Evolutionary conservation across 139 green algal genomes (phyloP), one percentile per base, ranked within the genome.

Genomic region (Chlamydomonas applanata): DNA sequence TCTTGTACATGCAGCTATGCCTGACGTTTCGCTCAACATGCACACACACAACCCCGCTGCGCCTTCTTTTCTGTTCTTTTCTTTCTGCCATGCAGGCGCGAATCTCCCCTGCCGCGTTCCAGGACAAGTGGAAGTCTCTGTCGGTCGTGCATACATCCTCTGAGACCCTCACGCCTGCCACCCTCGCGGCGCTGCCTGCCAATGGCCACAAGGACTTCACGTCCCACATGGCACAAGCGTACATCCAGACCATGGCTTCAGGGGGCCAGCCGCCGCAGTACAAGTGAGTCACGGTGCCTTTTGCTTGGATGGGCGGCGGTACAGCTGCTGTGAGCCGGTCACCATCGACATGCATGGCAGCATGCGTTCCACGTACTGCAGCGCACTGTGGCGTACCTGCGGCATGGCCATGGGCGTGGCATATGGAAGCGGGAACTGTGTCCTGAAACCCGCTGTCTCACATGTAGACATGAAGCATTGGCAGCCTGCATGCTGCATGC

Each of bases 181-280:
- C 62, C 17, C 29, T 90, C 61, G 77, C 82, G 2, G 76, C 77
- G 16, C 69, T 93, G 33, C 78, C 83, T 35, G 75, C 78, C 20
- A 90, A 90, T 59, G 68, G 56, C 25, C 88, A 91, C 76, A 79
- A 86, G 68, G 84, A 89, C 53, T 93, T 93, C 74, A 86, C 72
- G 30, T 36, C 57, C 36, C 85, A 93, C 67, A 85, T 95, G 81
- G 82, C 69, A n/a, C 77, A 79, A 36, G 75, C 71, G 17, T 82
- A 83, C 57, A 86, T 96, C 2, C 59, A 82, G 27, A 91, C 83
- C 54, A 95, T 97, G 80, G 91, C 92, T 14, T 91, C 79, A 46
- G 92, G 91, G 3, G 92, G 92, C 2, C 66, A 79, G 33, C 40
- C 87, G 25, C 86, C 90, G 0, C 75, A 46, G 49, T 91, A 79